A percentile compares a stretch with the other conserved stretches of the same genome.
Evolutionary conservation across 805 yeast species (phyloP).

Genomic region (Clavispora vitiphila): DNA sequence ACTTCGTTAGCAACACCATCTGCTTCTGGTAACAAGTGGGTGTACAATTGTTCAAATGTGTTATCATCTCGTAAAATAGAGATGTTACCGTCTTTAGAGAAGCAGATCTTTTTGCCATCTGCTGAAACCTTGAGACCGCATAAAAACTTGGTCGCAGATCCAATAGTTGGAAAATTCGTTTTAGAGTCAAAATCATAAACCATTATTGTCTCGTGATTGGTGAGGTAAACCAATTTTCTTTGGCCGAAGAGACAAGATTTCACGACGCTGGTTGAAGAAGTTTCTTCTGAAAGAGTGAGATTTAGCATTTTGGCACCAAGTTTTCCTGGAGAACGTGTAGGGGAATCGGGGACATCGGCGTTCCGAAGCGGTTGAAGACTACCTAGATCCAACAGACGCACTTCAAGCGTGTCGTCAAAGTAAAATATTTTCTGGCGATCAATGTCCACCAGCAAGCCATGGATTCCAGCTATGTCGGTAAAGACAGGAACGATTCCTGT

Average conservation of each 20-base stretch:
- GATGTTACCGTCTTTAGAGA: conserved; percentile 20
- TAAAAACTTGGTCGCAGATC: neutral
- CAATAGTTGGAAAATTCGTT: neutral
- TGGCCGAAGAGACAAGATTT: neutral
- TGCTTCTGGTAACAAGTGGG: conserved; percentile 1
- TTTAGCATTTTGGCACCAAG: neutral
- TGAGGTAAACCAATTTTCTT: neutral
- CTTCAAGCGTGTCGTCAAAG: neutral
- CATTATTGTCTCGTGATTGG: neutral
- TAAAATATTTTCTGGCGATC: conserved; percentile 5
- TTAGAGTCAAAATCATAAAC: neutral
- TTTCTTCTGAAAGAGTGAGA: neutral
- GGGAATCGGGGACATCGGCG: neutral
- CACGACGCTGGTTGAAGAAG: neutral
- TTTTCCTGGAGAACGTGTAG: neutral
- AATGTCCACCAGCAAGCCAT: conserved; percentile 18
- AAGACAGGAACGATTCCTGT: conserved; percentile 13
- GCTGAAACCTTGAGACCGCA: conserved; percentile 6
- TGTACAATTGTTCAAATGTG: neutral
- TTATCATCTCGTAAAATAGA: conserved; percentile 1
- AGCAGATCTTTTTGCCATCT: conserved; percentile 11
- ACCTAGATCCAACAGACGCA: neutral
- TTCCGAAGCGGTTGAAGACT: neutral
- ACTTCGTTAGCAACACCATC: conserved; percentile 30
- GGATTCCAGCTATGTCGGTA: conserved; percentile 6